Percentiles rank a stretch among this genome's conserved stretches.
These are phyloP conservation scores for Aureobasidium pullulans DNA, from an alignment of 2,329 filamentous ascomycete genomes.

Conservation along the genomic window DNA sequence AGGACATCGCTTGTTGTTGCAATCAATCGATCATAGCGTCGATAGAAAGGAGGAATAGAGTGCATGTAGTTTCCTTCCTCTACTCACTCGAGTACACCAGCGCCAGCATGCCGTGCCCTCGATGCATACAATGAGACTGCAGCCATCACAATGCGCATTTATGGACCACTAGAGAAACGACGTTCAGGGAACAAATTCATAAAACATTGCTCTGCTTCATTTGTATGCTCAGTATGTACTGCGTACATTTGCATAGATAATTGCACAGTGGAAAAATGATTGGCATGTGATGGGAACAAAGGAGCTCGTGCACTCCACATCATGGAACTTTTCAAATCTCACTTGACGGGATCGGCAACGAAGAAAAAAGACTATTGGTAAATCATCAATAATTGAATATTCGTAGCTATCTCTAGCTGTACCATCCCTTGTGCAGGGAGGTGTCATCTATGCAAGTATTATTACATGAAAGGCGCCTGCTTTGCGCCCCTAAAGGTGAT, in stretches of 20 bases:
- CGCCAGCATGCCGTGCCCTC: slow-evolving; percentile 8
- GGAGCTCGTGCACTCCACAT: too few relatives aligned
- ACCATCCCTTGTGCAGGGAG: neutral
- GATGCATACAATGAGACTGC: too few relatives aligned
- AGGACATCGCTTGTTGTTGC: neutral
- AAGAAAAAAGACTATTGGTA: neutral
- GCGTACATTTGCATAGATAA: too few relatives aligned
- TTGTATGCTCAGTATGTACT: too few relatives aligned
- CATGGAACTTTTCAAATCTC: neutral
- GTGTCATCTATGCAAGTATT: slow-evolving; percentile 4
- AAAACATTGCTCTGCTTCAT: too few relatives aligned
- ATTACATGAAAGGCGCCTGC: slow-evolving; percentile 4
- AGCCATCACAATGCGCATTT: neutral
- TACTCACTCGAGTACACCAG: slow-evolving; percentile 6
- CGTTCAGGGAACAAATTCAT: neutral
- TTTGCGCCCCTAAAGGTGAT: neutral
- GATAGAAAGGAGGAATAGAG: too few relatives aligned
- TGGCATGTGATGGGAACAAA: too few relatives aligned
- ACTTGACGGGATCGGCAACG: neutral
- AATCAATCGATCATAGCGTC: neutral
- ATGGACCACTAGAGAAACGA: neutral
- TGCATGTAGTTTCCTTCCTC: too few relatives aligned
- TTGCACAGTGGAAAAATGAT: too few relatives aligned
- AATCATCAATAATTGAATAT: slow-evolving; percentile 6
- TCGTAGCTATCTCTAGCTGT: slow-evolving; percentile 8